Evolutionary conservation across 2,329 filamentous ascomycete species (phyloP).

Genomic region (Chrysosporium keratinophilum): DNA sequence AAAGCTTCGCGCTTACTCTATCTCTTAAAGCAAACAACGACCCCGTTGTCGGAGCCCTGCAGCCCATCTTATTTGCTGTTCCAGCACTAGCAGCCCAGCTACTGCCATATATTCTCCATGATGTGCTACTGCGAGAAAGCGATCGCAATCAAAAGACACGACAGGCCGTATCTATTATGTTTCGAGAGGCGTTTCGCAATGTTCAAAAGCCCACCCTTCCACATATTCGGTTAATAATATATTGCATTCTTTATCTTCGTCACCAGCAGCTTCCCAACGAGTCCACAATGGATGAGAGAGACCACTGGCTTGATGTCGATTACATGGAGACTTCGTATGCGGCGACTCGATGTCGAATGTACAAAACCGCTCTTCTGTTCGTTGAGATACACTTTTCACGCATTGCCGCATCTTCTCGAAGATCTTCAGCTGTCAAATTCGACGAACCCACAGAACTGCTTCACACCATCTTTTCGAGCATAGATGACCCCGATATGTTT

Average conservation of each 20-base stretch:
- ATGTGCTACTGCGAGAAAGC: slow-evolving; percentile 62
- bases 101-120: slow-evolving; percentile 76
- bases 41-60: slow-evolving; percentile 58
- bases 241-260: slow-evolving; percentile 76
- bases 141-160: slow-evolving; percentile 51
- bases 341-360: slow-evolving; percentile 69
- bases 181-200: slow-evolving; percentile 53
- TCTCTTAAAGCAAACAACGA: slow-evolving; percentile 51
- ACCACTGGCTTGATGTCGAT: slow-evolving; percentile 78
- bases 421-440: slow-evolving; percentile 51
- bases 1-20: slow-evolving; percentile 39
- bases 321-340: slow-evolving; percentile 58
- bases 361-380: slow-evolving; percentile 75
- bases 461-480: slow-evolving; percentile 74
- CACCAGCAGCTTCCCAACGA: slow-evolving; percentile 68
- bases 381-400: slow-evolving; percentile 61
- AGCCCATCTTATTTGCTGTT: slow-evolving; percentile 55
- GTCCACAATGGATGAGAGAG: slow-evolving; percentile 64
- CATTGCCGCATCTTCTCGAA: slow-evolving; percentile 48
- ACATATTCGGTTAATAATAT: slow-evolving; percentile 63
- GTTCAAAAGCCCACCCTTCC: slow-evolving; percentile 39
- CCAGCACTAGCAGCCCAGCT: slow-evolving; percentile 60
- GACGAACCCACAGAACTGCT: slow-evolving; percentile 57
- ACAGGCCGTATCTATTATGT: slow-evolving; percentile 53
- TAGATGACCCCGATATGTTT: slow-evolving; percentile 92